Evolutionary conservation across 2,329 filamentous ascomycete species (phyloP).

Genomic region (Colletotrichum camelliae): DNA sequence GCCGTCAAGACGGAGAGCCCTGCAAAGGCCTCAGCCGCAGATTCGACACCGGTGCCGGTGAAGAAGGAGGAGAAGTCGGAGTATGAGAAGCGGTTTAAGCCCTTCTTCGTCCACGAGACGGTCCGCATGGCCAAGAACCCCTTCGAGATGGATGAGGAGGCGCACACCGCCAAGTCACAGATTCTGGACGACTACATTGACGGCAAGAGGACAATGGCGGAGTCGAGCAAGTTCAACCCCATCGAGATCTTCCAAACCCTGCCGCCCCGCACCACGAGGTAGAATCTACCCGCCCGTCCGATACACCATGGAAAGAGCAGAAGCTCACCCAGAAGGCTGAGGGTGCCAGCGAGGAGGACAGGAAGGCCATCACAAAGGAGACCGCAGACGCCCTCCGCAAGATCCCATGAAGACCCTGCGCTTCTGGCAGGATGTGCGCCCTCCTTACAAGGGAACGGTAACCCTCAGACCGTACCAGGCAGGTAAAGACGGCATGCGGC

Average conservation of each 20-base stretch:
- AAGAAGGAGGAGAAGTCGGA: conserved; percentile 44
- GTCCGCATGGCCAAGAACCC: conserved; percentile 70
- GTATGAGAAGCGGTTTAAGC: conserved; percentile 76
- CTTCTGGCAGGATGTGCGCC: conserved; percentile 70
- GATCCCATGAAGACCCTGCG: conserved; percentile 67
- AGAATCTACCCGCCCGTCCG: conserved; percentile 58
- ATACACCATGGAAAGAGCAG: conserved; percentile 63
- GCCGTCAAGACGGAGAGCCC: conserved; percentile 4
- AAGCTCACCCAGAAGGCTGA: conserved; percentile 49
- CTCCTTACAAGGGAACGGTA: conserved; percentile 75
- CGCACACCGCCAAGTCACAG: conserved; percentile 53
- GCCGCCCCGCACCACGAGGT: conserved; percentile 47
- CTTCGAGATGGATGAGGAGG: conserved; percentile 63
- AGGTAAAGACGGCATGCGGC: conserved; percentile 50
- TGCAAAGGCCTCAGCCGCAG: background rate
- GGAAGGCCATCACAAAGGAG: conserved; percentile 35
- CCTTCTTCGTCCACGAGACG: conserved; percentile 79
- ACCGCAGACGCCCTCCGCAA: conserved; percentile 48
- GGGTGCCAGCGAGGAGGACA: conserved; percentile 37
- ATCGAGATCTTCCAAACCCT: conserved; percentile 48
- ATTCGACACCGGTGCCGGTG: conserved; percentile 17
- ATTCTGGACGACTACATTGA: conserved; percentile 59
- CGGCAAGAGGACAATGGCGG: conserved; percentile 43
- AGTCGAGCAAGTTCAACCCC: conserved; percentile 47
- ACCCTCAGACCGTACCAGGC: conserved; percentile 61